phyloP scores from a whole-genome alignment of 495 filamentous ascomycete species.

The Neurospora pannonica region DNA sequence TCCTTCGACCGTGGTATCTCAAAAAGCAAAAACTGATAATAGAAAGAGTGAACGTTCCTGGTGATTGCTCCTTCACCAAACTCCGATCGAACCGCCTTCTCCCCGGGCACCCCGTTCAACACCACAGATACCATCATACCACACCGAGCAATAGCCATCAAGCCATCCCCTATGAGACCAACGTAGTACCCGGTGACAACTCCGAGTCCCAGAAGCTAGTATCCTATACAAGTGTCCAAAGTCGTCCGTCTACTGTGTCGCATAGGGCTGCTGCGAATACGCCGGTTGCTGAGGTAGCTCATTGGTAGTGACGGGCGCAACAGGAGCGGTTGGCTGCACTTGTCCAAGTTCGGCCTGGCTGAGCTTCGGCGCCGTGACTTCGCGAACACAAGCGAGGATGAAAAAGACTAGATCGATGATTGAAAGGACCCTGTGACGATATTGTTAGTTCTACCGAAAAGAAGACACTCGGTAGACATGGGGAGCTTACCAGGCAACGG shows the following conservation, averaged over 20 bases:
- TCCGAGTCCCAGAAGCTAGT: background rate
- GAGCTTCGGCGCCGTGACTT: background rate
- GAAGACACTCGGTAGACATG: too few species aligned
- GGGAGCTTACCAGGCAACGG: slow-evolving; percentile 30
- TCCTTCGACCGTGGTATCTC: background rate
- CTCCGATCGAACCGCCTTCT: background rate
- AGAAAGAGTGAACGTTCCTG: background rate
- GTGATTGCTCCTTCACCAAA: background rate
- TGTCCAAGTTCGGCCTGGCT: slow-evolving; percentile 24
- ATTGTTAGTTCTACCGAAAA: background rate
- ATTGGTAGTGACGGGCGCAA: background rate
- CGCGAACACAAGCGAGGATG: slow-evolving; percentile 19
- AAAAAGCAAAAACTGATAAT: background rate
- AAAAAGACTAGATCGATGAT: slow-evolving; percentile 29
- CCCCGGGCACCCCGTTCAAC: background rate
- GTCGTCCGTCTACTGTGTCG: background rate
- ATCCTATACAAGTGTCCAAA: background rate
- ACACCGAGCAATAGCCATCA: background rate
- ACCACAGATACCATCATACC: background rate
- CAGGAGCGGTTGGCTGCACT: slow-evolving; percentile 14
- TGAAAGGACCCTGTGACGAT: slow-evolving; percentile 20
- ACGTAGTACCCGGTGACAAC: background rate
- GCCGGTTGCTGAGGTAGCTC: slow-evolving; percentile 8
- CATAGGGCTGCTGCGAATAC: slow-evolving; percentile 11
- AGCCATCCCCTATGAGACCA: background rate